Percentiles rank a stretch among this genome's conserved stretches.
Conservation (phyloP, 2,329 filamentous ascomycete genomes). For the Microsporum ferrugineum region DNA sequence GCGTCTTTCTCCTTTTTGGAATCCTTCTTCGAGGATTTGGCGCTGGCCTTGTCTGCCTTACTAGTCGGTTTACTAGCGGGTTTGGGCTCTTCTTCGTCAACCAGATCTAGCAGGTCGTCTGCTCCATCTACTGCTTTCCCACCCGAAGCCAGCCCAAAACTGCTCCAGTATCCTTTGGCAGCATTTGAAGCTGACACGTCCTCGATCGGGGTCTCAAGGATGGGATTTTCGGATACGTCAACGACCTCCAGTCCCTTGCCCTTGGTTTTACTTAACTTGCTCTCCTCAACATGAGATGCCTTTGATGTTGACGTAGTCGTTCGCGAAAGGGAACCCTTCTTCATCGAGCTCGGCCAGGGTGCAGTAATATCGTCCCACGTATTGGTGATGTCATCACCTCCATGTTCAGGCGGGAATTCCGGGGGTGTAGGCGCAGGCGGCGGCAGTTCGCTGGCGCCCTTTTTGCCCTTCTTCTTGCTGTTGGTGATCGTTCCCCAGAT, state of each 20-base stretch:
- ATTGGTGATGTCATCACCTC: constrained; percentile 21
- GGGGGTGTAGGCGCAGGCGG: constrained; percentile 40
- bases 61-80: constrained; percentile 1
- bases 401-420: constrained; percentile 20
- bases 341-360: constrained; percentile 26
- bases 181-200: constrained; percentile 17
- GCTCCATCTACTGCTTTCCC: constrained; percentile 23
- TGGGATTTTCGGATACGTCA: constrained; percentile 18
- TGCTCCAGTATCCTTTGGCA: constrained; percentile 32
- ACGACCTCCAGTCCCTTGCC: constrained; percentile 18
- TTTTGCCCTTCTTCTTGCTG: constrained; percentile 43
- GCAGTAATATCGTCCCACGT: constrained; percentile 29
- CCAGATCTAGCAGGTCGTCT: constrained; percentile 1
- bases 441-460: constrained; percentile 33
- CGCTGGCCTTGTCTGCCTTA: neutral
- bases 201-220: constrained; percentile 27
- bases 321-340: constrained; percentile 29
- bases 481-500: constrained; percentile 30
- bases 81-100: neutral
- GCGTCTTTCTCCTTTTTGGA: neutral
- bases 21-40: neutral
- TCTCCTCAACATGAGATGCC: constrained; percentile 18
- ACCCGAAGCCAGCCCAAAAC: constrained; percentile 29
- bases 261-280: constrained; percentile 21
- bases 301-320: constrained; percentile 15